Base-by-base conservation (phyloP, 1,284 basidiomycete species). In the Ceratobasidium sp. region DNA sequence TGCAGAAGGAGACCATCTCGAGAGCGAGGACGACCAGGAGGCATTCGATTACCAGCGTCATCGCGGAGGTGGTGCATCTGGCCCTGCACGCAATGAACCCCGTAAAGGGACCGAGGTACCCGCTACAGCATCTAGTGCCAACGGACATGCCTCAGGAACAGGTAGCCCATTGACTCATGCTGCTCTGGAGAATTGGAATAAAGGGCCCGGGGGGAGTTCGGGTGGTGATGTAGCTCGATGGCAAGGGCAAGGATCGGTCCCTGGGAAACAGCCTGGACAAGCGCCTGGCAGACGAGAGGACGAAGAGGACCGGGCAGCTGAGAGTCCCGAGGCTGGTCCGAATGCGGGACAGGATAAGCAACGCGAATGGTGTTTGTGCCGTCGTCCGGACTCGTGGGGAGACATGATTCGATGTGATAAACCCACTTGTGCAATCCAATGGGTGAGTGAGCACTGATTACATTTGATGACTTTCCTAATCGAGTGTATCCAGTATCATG, bases 361-460 rank as follows among this genome's bases (percentile, higher is more conserved):
- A 22, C 66, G 66, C 41, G 66, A 71, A 19, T 71, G 66, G 66
- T 71, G 66, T 71, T 56, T 71, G 14, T 71, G 66, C 33, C 66
- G 66, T 29, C 66, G 66, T 29, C 66, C 66, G 7, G 66, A 71
- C 33, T 71, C 66, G 22, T 59, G 66, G 53, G 66, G 54, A 17
- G 54, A 59, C 5, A 71, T 71, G 66, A 71, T 71, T 29, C 66
- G 54, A n/a, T 71, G 66, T 59, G 66, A 71, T 22, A 59, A 47
- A 54, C 66, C 66, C 44, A 71, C 66, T 15, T 71, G 66, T 22
- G 66, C 66, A n/a, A 71, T 71, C 47, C 66, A 71, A 71, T 71
- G 66, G 66, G 66, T 71, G 22, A 31, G 66, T 59, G 33, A 19
- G 15, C 22, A n/a, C 7, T 14, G 27, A 19, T 53, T 44, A 29